Evolutionary conservation across 345 rosid genomes (phyloP), one percentile per base, ranked within the genome.

Genomic region (Brassica napus): DNA sequence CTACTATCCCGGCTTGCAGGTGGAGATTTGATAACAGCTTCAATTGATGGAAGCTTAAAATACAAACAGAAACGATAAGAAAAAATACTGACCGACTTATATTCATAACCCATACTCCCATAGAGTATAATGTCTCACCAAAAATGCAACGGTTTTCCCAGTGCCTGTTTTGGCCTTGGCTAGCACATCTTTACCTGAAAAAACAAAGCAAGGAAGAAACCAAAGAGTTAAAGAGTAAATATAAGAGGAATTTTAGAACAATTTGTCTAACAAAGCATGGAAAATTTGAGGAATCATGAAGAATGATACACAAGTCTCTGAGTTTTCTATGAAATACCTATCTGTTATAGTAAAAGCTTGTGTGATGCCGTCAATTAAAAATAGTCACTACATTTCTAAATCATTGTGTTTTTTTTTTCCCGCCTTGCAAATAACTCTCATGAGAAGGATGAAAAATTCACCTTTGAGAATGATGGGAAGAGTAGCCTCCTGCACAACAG

Each of bases 131-230:
- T 31, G 44, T 75, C 97, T 91, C 86, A 92, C 98, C 96, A 95
- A 83, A 87, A 95, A 95, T 6, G 97, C 98, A 26, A 95, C 90
- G 5, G 98, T 93, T 89, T 95, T 95, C 66, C 98, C 99, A 6
- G 98, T 93, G 73, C 99, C 99, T 1, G 98, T 93, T 83, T 86
- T 95, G 84, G 99, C 99, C 88, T 93, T 96, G 75, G 99, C 98
- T 74, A 96, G 85, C 52, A 96, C 97, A 88, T 96, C 99, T 89
- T 93, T 96, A 78, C 98, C 98, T 93, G 84, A 8, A 85, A 80
- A 69, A 10, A 18, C 66, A 61, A 10, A 66, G 64, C 32, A 72
- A n/a, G 34, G 34, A 57, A 62, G 52, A 72, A 78, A 47, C 66
- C 60, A 24, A 67, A 11, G 32, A 54, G 61, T 72, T 52, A 75